Evolutionary conservation across 352 stramenopile genomes (phyloP).

Genomic region (Globisporangium acanthophoron): DNA sequence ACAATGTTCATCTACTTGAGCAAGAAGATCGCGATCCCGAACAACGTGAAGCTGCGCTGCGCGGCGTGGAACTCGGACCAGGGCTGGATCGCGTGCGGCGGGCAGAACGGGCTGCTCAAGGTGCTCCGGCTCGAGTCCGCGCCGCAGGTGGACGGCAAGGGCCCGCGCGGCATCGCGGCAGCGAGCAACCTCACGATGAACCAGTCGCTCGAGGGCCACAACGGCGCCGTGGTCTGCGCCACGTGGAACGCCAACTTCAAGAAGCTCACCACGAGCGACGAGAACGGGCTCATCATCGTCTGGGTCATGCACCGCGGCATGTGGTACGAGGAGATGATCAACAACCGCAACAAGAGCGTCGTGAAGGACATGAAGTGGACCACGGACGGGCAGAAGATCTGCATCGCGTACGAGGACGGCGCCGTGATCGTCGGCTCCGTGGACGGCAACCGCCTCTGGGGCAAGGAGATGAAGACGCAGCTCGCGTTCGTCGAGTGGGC

Average conservation of each 20-base stretch:
- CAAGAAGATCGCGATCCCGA: slow-evolving; percentile 95
- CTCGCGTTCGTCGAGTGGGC: slow-evolving; percentile 93
- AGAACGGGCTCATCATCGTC: slow-evolving; percentile 94
- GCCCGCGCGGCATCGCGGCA: slow-evolving; percentile 75
- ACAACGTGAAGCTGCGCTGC: slow-evolving; percentile 89
- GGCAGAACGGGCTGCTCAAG: slow-evolving; percentile 91
- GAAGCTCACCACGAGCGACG: slow-evolving; percentile 94
- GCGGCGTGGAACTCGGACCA: slow-evolving; percentile 91
- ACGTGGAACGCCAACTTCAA: slow-evolving; percentile 94
- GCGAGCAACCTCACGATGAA: slow-evolving; percentile 93
- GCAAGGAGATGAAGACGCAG: slow-evolving; percentile 91
- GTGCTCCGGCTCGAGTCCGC: slow-evolving; percentile 88
- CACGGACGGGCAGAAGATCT: slow-evolving; percentile 92
- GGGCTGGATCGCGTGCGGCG: slow-evolving; percentile 93
- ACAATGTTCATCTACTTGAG: slow-evolving; percentile 94
- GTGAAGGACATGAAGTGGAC: slow-evolving; percentile 95
- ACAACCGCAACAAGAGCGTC: slow-evolving; percentile 94
- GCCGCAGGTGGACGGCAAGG: slow-evolving; percentile 57
- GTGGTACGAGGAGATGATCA: slow-evolving; percentile 97
- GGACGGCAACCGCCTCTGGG: slow-evolving; percentile 92
- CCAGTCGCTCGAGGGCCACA: slow-evolving; percentile 92
- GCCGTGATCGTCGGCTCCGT: slow-evolving; percentile 93
- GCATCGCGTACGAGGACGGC: slow-evolving; percentile 93
- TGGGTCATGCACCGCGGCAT: slow-evolving; percentile 92
- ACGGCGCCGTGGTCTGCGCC: slow-evolving; percentile 85